Base-by-base conservation (phyloP, 805 yeast species). In the Yarrowia deformans region DNA sequence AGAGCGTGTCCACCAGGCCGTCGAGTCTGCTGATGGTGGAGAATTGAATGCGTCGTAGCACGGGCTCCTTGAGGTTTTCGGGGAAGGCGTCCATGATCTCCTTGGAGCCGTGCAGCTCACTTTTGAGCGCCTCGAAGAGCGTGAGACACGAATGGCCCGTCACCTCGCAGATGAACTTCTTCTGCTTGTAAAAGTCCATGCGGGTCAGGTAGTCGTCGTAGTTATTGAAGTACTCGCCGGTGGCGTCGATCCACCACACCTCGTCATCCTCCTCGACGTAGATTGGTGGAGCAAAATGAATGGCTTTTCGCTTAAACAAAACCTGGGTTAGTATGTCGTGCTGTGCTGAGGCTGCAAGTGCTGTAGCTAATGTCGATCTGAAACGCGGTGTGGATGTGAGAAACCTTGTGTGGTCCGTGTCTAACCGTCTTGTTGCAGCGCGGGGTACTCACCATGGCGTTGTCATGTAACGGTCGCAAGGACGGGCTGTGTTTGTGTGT, bases 61-160 rank as follows among this genome's bases (percentile, higher is more conserved):
- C 90, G 12, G 97, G 99, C 75, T 91, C 97, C 74, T 93, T 88
- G 68, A 93, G 83, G 50, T 96, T 90, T 73, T 94, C 96, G 6
- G 99, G 99, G 77, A 95, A 95, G 75, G 86, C 85, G 69, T 84
- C 82, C 74, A 93, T 97, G 67, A 94, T 92, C 71, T 85, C 73
- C 63, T 82, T 74, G 75, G 87, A 72, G 70, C 77, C 80, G 5
- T 67, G 45, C 7, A 40, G 52, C 79, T 94, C 99, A 70, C 90
- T 87, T 68, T 87, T 86, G 55, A 86, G 82, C 0, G 98, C 99
- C 75, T 95, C 96, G 77, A 93, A 93, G 77, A 85, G 95, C 0
- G 97, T 91, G 70, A 94, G 83, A 74, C 96, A 90, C 18, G 97
- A 89, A 74, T 92, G 91, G 14, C 99, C 99, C 0, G 98, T 91